Evolutionary conservation across 164 flowering plant species (phyloP).

Genomic region (Vitis riparia): DNA sequence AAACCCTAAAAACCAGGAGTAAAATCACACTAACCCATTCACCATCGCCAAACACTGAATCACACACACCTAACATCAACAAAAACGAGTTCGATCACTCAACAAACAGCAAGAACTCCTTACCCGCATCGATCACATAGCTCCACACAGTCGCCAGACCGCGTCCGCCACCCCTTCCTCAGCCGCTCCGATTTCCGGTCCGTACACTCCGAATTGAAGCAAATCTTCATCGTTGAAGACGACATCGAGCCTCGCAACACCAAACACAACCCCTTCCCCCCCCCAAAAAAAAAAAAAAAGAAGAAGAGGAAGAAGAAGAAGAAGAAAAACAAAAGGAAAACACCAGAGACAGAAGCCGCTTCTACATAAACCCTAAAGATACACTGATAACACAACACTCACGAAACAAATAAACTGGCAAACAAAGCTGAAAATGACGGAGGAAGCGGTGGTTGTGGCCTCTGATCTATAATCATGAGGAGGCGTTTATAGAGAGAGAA

Average conservation of each 20-base stretch:
- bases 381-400: not conserved
- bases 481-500: not conserved
- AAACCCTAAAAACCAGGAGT: not conserved
- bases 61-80: not conserved
- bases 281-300: too few relatives aligned
- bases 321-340: conserved; percentile 16
- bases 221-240: conserved; percentile 37
- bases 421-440: not conserved
- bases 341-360: not conserved
- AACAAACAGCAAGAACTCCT: conserved; percentile 13
- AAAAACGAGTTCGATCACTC: not conserved
- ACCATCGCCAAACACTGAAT: not conserved
- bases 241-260: conserved; percentile 12
- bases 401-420: too few relatives aligned
- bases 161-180: conserved; percentile 79
- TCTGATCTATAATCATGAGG: conserved; percentile 23
- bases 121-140: conserved; percentile 93
- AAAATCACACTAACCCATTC: not conserved
- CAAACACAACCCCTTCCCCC: too few relatives aligned
- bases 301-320: conserved; percentile 8
- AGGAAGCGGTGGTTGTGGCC: conserved; percentile 3
- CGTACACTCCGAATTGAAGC: conserved; percentile 71
- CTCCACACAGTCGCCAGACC: conserved; percentile 65
- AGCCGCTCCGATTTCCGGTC: conserved; percentile 45
- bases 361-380: conserved; percentile 5